Percentiles rank a stretch among this genome's conserved stretches.
Conservation (phyloP, 2,329 filamentous ascomycete genomes). For the Didymella exigua region DNA sequence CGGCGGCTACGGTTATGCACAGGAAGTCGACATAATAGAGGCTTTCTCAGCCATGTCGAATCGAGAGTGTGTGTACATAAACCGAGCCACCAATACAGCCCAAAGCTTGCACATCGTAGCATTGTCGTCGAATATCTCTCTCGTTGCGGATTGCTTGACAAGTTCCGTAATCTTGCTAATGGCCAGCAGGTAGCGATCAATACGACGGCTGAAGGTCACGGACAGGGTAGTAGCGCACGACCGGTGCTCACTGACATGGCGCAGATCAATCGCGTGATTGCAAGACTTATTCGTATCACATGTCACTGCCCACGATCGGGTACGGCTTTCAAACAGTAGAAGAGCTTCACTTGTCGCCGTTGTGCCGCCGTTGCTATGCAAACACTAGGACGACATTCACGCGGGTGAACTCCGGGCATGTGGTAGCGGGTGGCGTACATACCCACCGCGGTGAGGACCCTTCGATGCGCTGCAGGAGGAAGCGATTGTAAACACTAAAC, state of each 20-base stretch:
- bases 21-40: conserved; percentile 27
- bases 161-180: background rate
- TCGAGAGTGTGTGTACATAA: background rate
- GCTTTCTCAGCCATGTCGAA: accelerated
- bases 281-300: background rate
- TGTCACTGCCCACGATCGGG: background rate
- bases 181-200: background rate
- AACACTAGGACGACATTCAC: background rate
- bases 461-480: background rate
- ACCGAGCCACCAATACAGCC: background rate
- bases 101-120: background rate
- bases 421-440: background rate
- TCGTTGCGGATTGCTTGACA: background rate
- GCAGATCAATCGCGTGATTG: background rate
- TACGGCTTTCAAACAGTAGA: background rate
- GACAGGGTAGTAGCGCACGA: background rate
- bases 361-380: background rate
- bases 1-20: conserved; percentile 47
- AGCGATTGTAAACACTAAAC: background rate
- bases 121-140: too few species aligned
- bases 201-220: background rate
- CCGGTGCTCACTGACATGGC: background rate
- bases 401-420: background rate
- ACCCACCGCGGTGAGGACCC: background rate
- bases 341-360: background rate